Evolutionary conservation across 1,139 yeast species (phyloP).

Genomic region (Saccharomyces hybrid): DNA sequence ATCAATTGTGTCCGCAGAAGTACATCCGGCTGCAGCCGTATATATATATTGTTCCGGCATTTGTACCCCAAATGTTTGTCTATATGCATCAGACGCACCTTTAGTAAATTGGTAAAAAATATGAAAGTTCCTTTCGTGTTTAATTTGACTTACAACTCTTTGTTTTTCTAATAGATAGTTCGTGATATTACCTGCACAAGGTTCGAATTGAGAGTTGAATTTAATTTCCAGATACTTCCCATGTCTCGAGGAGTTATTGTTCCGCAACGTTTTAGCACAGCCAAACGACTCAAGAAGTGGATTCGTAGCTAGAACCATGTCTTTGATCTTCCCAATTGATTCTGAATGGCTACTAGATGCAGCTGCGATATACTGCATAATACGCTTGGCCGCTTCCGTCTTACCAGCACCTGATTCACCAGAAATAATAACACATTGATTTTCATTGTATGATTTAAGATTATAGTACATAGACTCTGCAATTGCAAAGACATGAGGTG

Average conservation of each 20-base stretch:
- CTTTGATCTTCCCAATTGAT: slow-evolving; percentile 76
- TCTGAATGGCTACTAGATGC: slow-evolving; percentile 55
- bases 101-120: slow-evolving; percentile 94
- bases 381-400: slow-evolving; percentile 96
- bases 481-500: slow-evolving; percentile 98
- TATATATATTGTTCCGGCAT: slow-evolving; percentile 87
- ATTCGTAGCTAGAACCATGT: slow-evolving; percentile 96
- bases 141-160: slow-evolving; percentile 88
- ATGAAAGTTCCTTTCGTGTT: slow-evolving; percentile 91
- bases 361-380: slow-evolving; percentile 96
- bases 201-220: slow-evolving; percentile 76
- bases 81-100: slow-evolving; percentile 77
- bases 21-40: slow-evolving; percentile 81
- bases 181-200: slow-evolving; percentile 92
- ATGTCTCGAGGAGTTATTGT: slow-evolving; percentile 93
- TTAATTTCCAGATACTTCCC: slow-evolving; percentile 93
- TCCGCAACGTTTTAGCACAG: slow-evolving; percentile 94
- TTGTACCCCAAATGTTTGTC: slow-evolving; percentile 81
- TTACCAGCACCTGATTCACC: slow-evolving; percentile 99
- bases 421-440: slow-evolving; percentile 94
- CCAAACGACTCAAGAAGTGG: slow-evolving; percentile 96
- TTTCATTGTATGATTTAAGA: slow-evolving; percentile 88
- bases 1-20: slow-evolving; percentile 77
- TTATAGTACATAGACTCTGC: slow-evolving; percentile 97
- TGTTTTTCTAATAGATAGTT: slow-evolving; percentile 91